Percentiles rank a stretch among this genome's conserved stretches.
phyloP scores from a whole-genome alignment of 140 eudicot genomes.

The Senecio squalidus region DNA sequence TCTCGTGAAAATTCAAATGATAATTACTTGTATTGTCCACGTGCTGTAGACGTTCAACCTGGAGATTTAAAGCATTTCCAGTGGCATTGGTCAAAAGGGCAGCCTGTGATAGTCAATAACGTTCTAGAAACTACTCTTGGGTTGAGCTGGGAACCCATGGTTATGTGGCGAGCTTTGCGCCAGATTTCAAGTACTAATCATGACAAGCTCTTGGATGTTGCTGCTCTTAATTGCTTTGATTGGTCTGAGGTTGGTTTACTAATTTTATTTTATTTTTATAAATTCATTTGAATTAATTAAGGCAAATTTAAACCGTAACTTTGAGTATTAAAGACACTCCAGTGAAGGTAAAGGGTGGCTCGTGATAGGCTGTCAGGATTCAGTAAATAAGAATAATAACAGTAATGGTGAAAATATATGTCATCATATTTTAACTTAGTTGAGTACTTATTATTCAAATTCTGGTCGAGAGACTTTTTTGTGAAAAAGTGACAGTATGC shows the following conservation, averaged over 20 bases:
- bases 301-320: too few relatives aligned
- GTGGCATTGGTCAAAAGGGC: constrained; percentile 81
- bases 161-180: constrained; percentile 97
- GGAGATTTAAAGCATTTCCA: constrained; percentile 73
- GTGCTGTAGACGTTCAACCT: constrained; percentile 38
- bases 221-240: constrained; percentile 65
- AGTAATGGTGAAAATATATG: too few relatives aligned
- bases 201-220: constrained; percentile 40
- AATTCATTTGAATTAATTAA: too few relatives aligned
- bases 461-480: too few relatives aligned
- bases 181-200: constrained; percentile 38
- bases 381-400: too few relatives aligned
- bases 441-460: too few relatives aligned
- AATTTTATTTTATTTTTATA: background rate
- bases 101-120: constrained; percentile 73
- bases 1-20: constrained; percentile 50
- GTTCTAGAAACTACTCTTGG: constrained; percentile 74
- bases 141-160: constrained; percentile 98
- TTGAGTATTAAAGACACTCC: too few relatives aligned
- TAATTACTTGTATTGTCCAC: constrained; percentile 61
- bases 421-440: too few relatives aligned
- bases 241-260: constrained; percentile 68
- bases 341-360: too few relatives aligned
- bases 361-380: too few relatives aligned
- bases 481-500: too few relatives aligned